phyloP scores from a whole-genome alignment of 106 monocot species.

The Alisma plantagoaquatica region DNA sequence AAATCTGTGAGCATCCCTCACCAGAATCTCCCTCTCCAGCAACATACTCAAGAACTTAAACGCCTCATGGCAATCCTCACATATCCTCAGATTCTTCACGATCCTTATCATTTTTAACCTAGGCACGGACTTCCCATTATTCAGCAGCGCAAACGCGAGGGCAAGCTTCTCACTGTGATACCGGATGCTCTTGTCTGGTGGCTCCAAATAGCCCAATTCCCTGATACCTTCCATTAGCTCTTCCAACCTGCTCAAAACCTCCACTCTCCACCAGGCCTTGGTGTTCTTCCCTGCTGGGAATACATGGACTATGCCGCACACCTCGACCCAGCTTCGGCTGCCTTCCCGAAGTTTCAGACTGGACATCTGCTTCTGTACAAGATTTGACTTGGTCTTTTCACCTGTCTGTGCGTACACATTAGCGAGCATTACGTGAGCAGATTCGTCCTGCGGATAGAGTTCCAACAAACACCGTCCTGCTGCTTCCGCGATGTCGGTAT shows the following conservation, averaged over 20 bases:
- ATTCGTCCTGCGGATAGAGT: slow-evolving; percentile 40
- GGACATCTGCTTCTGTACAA: slow-evolving; percentile 37
- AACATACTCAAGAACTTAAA: not conserved
- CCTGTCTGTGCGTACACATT: slow-evolving; percentile 27
- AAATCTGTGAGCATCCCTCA: not conserved
- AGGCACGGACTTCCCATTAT: too few relatives aligned
- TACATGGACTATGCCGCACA: slow-evolving; percentile 39
- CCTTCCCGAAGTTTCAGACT: slow-evolving; percentile 36
- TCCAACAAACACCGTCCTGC: slow-evolving; percentile 28
- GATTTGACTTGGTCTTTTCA: slow-evolving; percentile 14
- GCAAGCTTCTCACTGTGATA: slow-evolving; percentile 64
- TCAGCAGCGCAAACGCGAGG: slow-evolving; percentile 36
- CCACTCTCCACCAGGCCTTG: slow-evolving; percentile 15
- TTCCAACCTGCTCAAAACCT: slow-evolving; percentile 37
- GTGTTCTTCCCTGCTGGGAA: slow-evolving; percentile 43
- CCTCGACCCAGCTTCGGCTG: slow-evolving; percentile 61
- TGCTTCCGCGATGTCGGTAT: slow-evolving; percentile 10
- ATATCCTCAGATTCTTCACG: not conserved
- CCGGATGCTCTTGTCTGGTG: slow-evolving; percentile 20
- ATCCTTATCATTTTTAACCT: too few relatives aligned
- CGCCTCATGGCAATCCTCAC: not conserved
- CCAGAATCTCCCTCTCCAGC: too few relatives aligned
- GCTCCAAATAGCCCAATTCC: slow-evolving; percentile 29
- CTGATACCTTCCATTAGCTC: slow-evolving; percentile 23
- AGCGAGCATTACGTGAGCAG: slow-evolving; percentile 48